Percentiles rank a stretch among this genome's conserved stretches.
Evolutionary conservation across 306 rosid genomes (phyloP).

Genomic region (Ammopiptanthus mongolicus): DNA sequence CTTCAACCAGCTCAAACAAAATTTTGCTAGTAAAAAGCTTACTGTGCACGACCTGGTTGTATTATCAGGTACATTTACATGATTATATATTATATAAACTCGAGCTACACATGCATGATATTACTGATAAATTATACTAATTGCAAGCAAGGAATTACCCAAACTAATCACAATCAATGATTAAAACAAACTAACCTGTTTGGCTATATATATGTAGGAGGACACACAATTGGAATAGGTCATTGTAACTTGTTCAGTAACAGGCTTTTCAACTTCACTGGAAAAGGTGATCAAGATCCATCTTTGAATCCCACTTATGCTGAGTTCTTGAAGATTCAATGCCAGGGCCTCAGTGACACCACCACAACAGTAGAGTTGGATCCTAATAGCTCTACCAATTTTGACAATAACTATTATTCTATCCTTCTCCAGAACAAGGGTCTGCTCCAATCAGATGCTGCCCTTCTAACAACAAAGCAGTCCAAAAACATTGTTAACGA

Average conservation of each 20-base stretch:
- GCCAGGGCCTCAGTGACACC: constrained; percentile 23
- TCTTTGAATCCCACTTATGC: constrained; percentile 41
- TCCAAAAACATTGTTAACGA: constrained; percentile 3
- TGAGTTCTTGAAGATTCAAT: constrained; percentile 18
- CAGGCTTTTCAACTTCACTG: constrained; percentile 57
- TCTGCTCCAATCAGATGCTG: constrained; percentile 54
- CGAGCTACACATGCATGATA: not conserved
- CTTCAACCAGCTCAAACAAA: constrained; percentile 36
- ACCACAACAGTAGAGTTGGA: constrained; percentile 41
- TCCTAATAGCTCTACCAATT: constrained; percentile 22
- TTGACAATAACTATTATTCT: constrained; percentile 38
- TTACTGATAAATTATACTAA: not conserved
- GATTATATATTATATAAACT: not conserved
- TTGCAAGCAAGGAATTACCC: not conserved
- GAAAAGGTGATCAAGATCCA: constrained; percentile 63
- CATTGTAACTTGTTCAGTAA: constrained; percentile 42
- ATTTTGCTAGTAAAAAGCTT: constrained; percentile 32
- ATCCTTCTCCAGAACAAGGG: constrained; percentile 34
- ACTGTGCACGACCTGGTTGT: constrained; percentile 51
- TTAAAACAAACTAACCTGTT: not conserved
- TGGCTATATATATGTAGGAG: constrained; percentile 22
- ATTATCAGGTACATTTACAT: constrained; percentile 35
- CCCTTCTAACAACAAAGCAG: constrained; percentile 31
- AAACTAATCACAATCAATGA: not conserved
- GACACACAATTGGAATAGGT: constrained; percentile 50